Evolutionary conservation across 2,329 filamentous ascomycete genomes (phyloP), one percentile per base, ranked within the genome.

Genomic region (Chaetomium strumarium): DNA sequence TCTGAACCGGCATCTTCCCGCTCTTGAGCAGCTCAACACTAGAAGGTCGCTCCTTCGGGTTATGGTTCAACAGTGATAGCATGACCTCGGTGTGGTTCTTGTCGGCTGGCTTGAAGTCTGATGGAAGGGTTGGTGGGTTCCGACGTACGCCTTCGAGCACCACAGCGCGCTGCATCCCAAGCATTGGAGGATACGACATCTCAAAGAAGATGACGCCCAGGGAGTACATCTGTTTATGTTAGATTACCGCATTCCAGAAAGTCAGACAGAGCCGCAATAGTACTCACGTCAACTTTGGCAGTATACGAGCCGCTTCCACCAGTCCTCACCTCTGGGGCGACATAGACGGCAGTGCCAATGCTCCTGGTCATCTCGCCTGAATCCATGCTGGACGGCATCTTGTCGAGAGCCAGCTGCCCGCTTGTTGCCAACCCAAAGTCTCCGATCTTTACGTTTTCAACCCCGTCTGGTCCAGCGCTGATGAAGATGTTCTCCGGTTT

Each of bases 401-500:
- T 83, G 56, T 87, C 85, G 5, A 78, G 70, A 2, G 82, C 78
- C 58, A 87, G 84, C 62, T 95, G 89, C 0, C 89, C 90, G 58
- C 86, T 93, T 0, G 91, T 97, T 16, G 93, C 93, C 34, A 99
- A 76, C 5, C 93, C 93, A 68, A 99, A 97, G 64, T 99, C 93
- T 40, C 93, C 93, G 61, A 99, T 96, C 60, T 95, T 93, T 36
- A 95, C 90, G 61, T 95, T 93, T 58, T 90, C 89, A 2, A 85
- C 80, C 8, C 86, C 83, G 63, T 97, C 92, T 3, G 74, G 67
- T 20, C 77, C 75, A 37, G 76, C 74, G 34, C 75, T 75, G 59
- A 99, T 95, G 70, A 99, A 99, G 30, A 99, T 85, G 60, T 99
- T 99, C 65, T 97, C 93, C 0, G 93, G 93, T 66, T 99, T 99